Conservation (phyloP, 768 basidiomycete species). For the Suillus variegatus region DNA sequence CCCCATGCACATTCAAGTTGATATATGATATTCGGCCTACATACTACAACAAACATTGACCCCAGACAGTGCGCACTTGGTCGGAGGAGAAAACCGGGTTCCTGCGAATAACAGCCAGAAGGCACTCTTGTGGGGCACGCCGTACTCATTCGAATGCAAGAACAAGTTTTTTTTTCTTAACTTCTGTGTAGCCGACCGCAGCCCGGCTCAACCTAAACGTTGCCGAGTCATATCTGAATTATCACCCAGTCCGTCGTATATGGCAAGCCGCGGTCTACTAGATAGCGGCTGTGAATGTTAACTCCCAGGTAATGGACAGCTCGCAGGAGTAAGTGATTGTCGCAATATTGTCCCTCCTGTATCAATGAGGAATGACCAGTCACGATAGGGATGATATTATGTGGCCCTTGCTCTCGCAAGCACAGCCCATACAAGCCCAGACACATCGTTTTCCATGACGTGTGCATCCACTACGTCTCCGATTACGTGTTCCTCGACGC, state of each 20-base stretch:
- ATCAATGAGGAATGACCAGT: background rate
- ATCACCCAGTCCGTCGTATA: background rate
- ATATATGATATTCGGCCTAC: no score
- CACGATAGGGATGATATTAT: background rate
- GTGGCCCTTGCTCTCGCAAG: conserved; percentile 44
- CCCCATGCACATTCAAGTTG: no score
- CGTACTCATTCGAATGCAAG: no score
- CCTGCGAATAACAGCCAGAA: no score
- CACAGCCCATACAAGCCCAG: conserved; percentile 63
- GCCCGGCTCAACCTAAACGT: background rate
- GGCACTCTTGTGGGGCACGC: no score
- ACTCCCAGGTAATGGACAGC: background rate
- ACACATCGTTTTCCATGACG: conserved; percentile 63
- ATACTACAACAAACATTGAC: no score
- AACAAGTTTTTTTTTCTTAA: no score
- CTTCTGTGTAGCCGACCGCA: no score
- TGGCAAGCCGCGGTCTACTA: background rate
- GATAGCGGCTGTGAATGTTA: background rate
- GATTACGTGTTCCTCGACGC: conserved; percentile 52
- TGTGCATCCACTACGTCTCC: conserved; percentile 63
- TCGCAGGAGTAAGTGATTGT: background rate
- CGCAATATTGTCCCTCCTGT: background rate
- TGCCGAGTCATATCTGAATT: background rate
- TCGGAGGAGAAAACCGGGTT: no score
- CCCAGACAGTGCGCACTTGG: no score